A percentile compares a stretch with the other conserved stretches of the same genome.
Evolutionary conservation across 176 grass and related monocot species (phyloP).

Genomic region (Oryza officinalis): DNA sequence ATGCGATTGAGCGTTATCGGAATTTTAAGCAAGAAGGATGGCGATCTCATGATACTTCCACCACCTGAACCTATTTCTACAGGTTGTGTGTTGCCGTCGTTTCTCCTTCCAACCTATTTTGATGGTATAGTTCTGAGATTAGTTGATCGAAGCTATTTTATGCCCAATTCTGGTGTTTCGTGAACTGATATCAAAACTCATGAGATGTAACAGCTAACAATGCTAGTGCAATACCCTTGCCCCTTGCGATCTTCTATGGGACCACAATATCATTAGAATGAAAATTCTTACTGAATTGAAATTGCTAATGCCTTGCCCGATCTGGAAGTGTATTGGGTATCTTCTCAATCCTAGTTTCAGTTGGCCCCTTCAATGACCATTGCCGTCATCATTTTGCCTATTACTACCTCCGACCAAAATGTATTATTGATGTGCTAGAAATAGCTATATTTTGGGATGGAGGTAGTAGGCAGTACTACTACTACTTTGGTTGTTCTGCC

Average conservation of each 20-base stretch:
- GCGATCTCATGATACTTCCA: slow-evolving; percentile 59
- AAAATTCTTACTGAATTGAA: slow-evolving; percentile 29
- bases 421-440: no score
- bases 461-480: no score
- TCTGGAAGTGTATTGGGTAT: neutral
- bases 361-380: neutral
- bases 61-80: slow-evolving; percentile 72
- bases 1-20: slow-evolving; percentile 73
- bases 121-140: slow-evolving; percentile 74
- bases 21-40: slow-evolving; percentile 83
- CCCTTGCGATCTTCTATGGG: slow-evolving; percentile 26
- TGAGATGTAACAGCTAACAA: slow-evolving; percentile 49
- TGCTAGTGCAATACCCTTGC: slow-evolving; percentile 24
- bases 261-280: slow-evolving; percentile 30
- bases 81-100: slow-evolving; percentile 57
- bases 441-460: no score
- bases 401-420: no score
- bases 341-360: neutral
- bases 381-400: neutral
- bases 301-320: neutral
- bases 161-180: slow-evolving; percentile 43
- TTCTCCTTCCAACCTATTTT: slow-evolving; percentile 79
- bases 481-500: neutral
- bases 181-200: slow-evolving; percentile 35
- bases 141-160: slow-evolving; percentile 49